These are phyloP conservation scores for Fusarium sp. DNA, from an alignment of 2,329 filamentous ascomycete species.

Conservation along the genomic window DNA sequence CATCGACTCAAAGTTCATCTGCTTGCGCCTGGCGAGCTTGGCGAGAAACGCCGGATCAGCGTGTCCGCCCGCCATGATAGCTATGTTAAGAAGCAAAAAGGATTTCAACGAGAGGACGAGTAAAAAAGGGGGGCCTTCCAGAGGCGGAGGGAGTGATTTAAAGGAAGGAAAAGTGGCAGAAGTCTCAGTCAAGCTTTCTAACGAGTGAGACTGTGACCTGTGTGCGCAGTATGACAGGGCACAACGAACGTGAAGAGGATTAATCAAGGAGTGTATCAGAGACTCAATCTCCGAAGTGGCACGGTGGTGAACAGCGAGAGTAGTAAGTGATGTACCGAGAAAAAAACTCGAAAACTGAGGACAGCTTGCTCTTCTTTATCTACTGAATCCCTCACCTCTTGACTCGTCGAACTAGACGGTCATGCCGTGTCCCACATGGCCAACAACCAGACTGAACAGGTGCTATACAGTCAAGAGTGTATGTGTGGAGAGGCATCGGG, in stretches of 20 bases:
- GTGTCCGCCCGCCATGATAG: slow-evolving; percentile 31
- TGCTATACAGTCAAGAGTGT: not conserved
- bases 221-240: slow-evolving; percentile 29
- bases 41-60: slow-evolving; percentile 30
- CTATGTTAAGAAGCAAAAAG: not conserved
- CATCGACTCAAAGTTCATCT: slow-evolving; percentile 42
- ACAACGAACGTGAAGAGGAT: slow-evolving; percentile 29
- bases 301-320: slow-evolving; percentile 15
- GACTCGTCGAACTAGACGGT: not conserved
- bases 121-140: not conserved
- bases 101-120: not conserved
- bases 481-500: not conserved
- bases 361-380: slow-evolving; percentile 5
- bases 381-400: not conserved
- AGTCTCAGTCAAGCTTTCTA: slow-evolving; percentile 9
- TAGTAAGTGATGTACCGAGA: slow-evolving; percentile 13
- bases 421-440: not conserved
- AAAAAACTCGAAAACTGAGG: not conserved
- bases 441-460: not conserved
- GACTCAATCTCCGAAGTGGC: slow-evolving; percentile 23
- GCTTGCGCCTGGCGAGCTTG: slow-evolving; percentile 35
- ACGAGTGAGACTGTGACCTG: slow-evolving; percentile 17
- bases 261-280: slow-evolving; percentile 21
- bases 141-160: not conserved
- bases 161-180: not conserved